phyloP scores from a whole-genome alignment of 495 filamentous ascomycete genomes.

The Lasiosphaeriaceae sp. region DNA sequence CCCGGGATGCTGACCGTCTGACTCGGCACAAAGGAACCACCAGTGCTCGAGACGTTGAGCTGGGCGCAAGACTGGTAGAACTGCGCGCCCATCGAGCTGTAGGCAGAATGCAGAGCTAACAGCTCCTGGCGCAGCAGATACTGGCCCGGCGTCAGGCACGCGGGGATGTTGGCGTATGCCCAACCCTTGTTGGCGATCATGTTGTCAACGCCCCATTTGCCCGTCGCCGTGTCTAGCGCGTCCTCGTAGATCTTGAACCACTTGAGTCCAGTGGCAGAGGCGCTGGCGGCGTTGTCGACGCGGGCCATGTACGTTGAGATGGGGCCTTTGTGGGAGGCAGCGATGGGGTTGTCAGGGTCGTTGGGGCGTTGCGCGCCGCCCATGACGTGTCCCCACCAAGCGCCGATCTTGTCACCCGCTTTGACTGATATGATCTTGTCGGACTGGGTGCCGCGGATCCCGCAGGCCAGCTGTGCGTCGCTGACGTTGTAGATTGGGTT shows the following conservation, averaged over 20 bases:
- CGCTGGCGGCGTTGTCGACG: conserved; percentile 8
- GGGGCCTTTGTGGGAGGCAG: conserved; percentile 8
- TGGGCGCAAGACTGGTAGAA: conserved; percentile 14
- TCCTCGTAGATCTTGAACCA: conserved; percentile 13
- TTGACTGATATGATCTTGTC: conserved; percentile 3
- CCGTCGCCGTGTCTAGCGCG: background rate
- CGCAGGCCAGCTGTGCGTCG: conserved; percentile 8
- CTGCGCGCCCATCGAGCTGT: conserved; percentile 6
- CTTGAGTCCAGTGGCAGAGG: background rate
- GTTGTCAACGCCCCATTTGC: conserved; percentile 14
- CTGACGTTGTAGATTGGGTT: conserved; percentile 11
- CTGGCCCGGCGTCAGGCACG: conserved; percentile 4
- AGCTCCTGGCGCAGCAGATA: conserved; percentile 10
- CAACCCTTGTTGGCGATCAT: conserved; percentile 15
- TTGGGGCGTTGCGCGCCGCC: conserved; percentile 5
- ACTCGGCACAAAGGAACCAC: background rate
- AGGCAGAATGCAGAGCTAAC: conserved; percentile 11
- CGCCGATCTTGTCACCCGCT: conserved; percentile 11
- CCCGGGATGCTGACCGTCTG: conserved; percentile 7
- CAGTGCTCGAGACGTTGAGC: conserved; percentile 3
- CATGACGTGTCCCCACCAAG: conserved; percentile 11
- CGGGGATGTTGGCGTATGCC: conserved; percentile 11
- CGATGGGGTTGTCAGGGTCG: conserved; percentile 10
- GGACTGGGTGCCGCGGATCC: conserved; percentile 4
- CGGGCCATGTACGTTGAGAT: conserved; percentile 8